Base-by-base conservation (phyloP, 805 yeast genomes). In the Metschnikowia santaceciliae region DNA sequence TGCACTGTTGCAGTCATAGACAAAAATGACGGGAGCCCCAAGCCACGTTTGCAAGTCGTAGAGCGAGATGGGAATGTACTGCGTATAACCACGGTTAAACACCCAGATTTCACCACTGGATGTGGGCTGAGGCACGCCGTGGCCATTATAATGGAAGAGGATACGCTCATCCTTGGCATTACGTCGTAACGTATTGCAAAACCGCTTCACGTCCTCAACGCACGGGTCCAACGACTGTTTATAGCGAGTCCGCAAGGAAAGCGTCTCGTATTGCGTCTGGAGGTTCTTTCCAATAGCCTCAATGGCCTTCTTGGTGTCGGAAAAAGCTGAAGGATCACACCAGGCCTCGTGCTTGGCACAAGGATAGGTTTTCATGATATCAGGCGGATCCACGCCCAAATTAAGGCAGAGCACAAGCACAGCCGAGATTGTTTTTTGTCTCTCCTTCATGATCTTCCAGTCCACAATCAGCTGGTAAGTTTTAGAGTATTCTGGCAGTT, bases 41-140 rank as follows among this genome's bases (percentile, higher is more conserved):
- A 94, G 73, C 99, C 99, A 94, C 3, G 95, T 85, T 62, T 94
- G 99, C 44, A 94, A 73, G 62, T 94, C 99, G 67, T 88, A 90
- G n/a, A 94, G 70, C 8, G 96, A 88, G 1, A 94, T 94, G 0
- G 99, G 99, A 52, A 94, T 94, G 66, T 94, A 94, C 70, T 94
- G 99, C 1, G 99, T 94, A 66, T 91, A 94, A 1, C 96, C 96
- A 58, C 97, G 76, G 67, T 94, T 94, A 72, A 94, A 94, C 10
- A 94, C 98, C 99, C 99, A 94, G 26, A 94, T 89, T 64, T 94
- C 99, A 22, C 99, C 99, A 42, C 91, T 82, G 34, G 90, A 83
- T 0, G 99, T 94, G 0, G 99, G 98, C 61, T 90, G 90, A 0
- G 99, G 99, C 1, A 94, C 99, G 22, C 99, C 99, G 64, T 94